Base-by-base conservation (phyloP, 305 asterid genomes). In the Solanum hybrid region DNA sequence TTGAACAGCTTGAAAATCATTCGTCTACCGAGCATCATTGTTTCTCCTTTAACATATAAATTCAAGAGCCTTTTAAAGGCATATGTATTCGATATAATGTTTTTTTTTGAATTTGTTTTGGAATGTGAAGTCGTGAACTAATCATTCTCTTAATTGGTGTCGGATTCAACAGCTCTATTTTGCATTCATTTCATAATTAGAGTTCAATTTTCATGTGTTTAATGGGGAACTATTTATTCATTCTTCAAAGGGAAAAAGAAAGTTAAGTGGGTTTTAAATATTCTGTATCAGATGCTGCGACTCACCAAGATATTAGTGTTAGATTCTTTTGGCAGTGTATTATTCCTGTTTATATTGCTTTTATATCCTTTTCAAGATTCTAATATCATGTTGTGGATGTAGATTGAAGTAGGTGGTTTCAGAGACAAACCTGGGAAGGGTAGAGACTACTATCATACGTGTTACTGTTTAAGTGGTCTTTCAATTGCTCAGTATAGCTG, bases 361-460 rank as follows among this genome's bases (percentile, higher is more conserved):
- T 57, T 81, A 3, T 26, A 18, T 51, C 57, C 6, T 61, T 39
- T 51, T 78, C 13, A 61, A 76, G 84, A 80, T 89, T 92, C 87
- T 67, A 77, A 42, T 78, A 28, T 57, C n/a, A 87, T 75, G 78
- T 77, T 71, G 87, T 89, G 88, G 90, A 75, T 95, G 93, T 93
- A 97, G 99, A 98, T 93, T 79, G 97, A 96, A 89, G 97, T 94
- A 24, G 99, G 99, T 89, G 99, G 99, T 89, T 97, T 97, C 92
- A 94, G 97, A 91, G 99, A 97, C 92, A 97, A 97, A 92, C 98
- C 99, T 0, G 97, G 98, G 69, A 97, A 97, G 94, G 93, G 93
- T 22, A 94, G 98, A 91, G 99, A 97, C 90, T 95, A 94, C 93
- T 97, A 96, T 46, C 99, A 97, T 89, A 96, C 99, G 24, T 97